Percentiles rank a stretch among this genome's conserved stretches.
These are phyloP conservation scores for Dinochytrium kinnereticum DNA, from an alignment of 371 early-diverging fungal genomes.

Conservation along the genomic window DNA sequence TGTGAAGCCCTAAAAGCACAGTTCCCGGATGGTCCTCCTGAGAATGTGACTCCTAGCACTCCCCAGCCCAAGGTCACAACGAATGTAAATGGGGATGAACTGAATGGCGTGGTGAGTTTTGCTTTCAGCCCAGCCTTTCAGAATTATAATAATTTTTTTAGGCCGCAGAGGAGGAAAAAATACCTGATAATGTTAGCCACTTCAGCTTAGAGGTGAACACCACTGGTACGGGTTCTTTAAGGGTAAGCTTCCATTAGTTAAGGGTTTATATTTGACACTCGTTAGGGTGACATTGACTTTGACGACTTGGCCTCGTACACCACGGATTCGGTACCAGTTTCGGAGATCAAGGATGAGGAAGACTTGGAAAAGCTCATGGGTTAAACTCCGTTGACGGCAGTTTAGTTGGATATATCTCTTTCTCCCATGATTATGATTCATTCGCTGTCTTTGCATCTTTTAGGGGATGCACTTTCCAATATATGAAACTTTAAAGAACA, in stretches of 20 bases:
- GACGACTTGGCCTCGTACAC: slow-evolving; percentile 48
- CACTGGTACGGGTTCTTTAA: slow-evolving; percentile 68
- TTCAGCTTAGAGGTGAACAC: slow-evolving; percentile 74
- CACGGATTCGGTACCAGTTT: slow-evolving; percentile 18
- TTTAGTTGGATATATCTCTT: too few relatives aligned
- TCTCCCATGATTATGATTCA: too few relatives aligned
- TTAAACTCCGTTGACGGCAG: too few relatives aligned
- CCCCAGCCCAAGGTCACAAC: background rate
- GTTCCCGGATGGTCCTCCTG: slow-evolving; percentile 47
- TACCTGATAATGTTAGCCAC: slow-evolving; percentile 61
- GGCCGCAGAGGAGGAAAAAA: slow-evolving; percentile 34
- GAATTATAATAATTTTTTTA: too few relatives aligned
- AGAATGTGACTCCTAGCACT: slow-evolving; percentile 8
- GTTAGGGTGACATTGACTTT: slow-evolving; percentile 63
- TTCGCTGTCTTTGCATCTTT: too few relatives aligned
- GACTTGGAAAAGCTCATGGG: background rate
- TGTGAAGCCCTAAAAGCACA: slow-evolving; percentile 40
- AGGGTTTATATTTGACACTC: background rate
- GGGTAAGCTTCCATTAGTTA: slow-evolving; percentile 44
- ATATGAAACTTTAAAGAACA: too few relatives aligned
- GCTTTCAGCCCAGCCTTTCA: slow-evolving; percentile 1
- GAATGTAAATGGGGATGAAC: slow-evolving; percentile 8
- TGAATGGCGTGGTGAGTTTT: background rate
- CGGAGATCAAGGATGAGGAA: slow-evolving; percentile 15
- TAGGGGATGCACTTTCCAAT: too few relatives aligned